phyloP scores from a whole-genome alignment of 2,329 filamentous ascomycete genomes.

The Ceratocystis huliohia region DNA sequence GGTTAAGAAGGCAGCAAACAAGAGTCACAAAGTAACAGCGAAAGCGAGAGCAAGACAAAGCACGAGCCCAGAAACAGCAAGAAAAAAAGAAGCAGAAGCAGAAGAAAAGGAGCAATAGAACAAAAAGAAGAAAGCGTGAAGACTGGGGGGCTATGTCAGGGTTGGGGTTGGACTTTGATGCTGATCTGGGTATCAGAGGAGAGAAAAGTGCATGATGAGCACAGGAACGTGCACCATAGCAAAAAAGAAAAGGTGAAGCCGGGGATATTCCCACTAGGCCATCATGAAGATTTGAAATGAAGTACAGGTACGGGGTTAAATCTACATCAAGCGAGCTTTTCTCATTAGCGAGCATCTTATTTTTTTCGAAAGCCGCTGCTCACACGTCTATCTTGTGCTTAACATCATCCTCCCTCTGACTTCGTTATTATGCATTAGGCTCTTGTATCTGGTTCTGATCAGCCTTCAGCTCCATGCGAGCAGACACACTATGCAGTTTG shows the following conservation, averaged over 20 bases:
- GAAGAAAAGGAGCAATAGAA: background rate
- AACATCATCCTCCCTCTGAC: too few relatives aligned
- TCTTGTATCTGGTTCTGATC: too few relatives aligned
- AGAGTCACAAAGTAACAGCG: background rate
- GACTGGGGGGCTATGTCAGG: background rate
- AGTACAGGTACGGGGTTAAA: background rate
- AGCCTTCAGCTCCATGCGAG: too few relatives aligned
- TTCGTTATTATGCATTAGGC: too few relatives aligned
- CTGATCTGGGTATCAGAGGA: background rate
- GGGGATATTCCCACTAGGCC: background rate
- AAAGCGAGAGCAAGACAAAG: too few relatives aligned
- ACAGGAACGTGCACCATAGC: background rate
- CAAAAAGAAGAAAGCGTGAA: background rate
- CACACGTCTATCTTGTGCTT: too few relatives aligned
- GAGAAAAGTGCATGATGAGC: conserved; percentile 5
- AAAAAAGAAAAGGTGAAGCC: background rate
- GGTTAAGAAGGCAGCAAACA: background rate
- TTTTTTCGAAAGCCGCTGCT: too few relatives aligned
- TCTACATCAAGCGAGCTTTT: background rate
- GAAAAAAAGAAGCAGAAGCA: background rate
- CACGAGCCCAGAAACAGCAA: background rate
- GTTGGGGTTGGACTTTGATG: too few relatives aligned
- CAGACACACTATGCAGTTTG: too few relatives aligned
- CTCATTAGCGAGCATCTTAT: too few relatives aligned
- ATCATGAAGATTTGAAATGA: background rate